phyloP scores from a whole-genome alignment of 352 stramenopile species.

The Pythium diclinum region DNA sequence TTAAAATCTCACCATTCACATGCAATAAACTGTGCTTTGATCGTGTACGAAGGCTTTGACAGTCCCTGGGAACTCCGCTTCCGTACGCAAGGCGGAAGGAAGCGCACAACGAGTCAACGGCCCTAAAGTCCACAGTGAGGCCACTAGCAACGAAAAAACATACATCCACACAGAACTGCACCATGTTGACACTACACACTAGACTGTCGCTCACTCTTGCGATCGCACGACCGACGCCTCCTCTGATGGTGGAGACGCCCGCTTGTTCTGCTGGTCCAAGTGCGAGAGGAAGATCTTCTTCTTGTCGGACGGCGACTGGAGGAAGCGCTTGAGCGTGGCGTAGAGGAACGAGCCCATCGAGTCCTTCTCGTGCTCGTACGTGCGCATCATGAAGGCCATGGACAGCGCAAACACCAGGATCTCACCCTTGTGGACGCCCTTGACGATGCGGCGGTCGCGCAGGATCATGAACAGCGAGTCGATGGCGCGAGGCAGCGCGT shows the following conservation, averaged over 20 bases:
- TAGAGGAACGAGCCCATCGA: constrained; percentile 62
- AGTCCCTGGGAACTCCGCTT: too few relatives aligned
- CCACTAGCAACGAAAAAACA: too few relatives aligned
- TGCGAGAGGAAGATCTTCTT: constrained; percentile 54
- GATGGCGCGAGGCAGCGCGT: constrained; percentile 70
- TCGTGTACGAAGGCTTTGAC: too few relatives aligned
- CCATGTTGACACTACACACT: not conserved
- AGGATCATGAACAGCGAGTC: constrained; percentile 80
- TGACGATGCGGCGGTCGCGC: constrained; percentile 60
- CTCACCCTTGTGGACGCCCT: constrained; percentile 66
- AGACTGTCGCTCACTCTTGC: not conserved
- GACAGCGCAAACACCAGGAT: constrained; percentile 72
- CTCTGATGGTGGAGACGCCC: not conserved
- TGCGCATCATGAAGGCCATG: constrained; percentile 84
- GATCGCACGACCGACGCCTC: not conserved
- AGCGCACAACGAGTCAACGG: too few relatives aligned
- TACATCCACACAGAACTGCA: too few relatives aligned
- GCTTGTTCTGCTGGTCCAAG: constrained; percentile 22
- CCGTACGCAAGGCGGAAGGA: too few relatives aligned
- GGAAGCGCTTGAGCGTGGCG: constrained; percentile 71
- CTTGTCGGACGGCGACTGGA: constrained; percentile 70
- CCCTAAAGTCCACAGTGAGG: too few relatives aligned
- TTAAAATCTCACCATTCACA: too few relatives aligned
- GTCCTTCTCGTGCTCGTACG: constrained; percentile 77
- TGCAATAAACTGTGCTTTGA: too few relatives aligned